Conservation (phyloP, 2,329 filamentous ascomycete genomes). For the Periconia macrospinosa region DNA sequence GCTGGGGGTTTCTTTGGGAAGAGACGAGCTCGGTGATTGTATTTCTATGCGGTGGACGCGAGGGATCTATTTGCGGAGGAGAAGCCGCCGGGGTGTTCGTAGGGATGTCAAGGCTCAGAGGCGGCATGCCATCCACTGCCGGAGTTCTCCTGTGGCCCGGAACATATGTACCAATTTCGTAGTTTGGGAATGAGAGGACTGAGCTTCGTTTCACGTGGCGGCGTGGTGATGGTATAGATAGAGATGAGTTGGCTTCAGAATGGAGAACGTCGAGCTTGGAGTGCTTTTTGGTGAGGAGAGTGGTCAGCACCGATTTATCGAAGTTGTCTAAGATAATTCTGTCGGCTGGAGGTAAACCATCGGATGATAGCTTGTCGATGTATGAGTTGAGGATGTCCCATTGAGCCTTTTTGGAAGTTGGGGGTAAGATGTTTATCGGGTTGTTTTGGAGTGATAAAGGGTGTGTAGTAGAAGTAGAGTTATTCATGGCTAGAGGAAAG, state of each 20-base stretch:
- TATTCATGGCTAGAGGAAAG: background rate
- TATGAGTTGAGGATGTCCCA: constrained; percentile 7
- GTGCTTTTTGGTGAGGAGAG: constrained; percentile 9
- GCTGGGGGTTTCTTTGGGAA: background rate
- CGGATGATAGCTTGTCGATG: constrained; percentile 2
- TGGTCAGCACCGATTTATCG: constrained; percentile 8
- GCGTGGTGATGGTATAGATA: background rate
- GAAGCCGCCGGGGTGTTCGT: background rate
- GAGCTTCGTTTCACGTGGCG: background rate
- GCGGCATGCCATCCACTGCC: background rate
- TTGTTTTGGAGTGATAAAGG: background rate
- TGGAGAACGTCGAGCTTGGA: constrained; percentile 10
- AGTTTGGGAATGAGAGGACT: constrained; percentile 6
- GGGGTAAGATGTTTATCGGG: background rate
- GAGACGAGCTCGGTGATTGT: background rate
- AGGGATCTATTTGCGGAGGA: background rate
- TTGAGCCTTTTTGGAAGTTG: constrained; percentile 2
- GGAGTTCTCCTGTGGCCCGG: too few species aligned
- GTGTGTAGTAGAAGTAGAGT: background rate
- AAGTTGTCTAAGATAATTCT: constrained; percentile 3
- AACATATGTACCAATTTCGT: background rate
- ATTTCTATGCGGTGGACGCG: background rate
- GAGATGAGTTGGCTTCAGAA: constrained; percentile 1
- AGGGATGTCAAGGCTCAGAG: background rate
- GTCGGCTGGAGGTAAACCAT: background rate